Conservation (phyloP, 768 basidiomycete species). For the Scleroderma bovista region DNA sequence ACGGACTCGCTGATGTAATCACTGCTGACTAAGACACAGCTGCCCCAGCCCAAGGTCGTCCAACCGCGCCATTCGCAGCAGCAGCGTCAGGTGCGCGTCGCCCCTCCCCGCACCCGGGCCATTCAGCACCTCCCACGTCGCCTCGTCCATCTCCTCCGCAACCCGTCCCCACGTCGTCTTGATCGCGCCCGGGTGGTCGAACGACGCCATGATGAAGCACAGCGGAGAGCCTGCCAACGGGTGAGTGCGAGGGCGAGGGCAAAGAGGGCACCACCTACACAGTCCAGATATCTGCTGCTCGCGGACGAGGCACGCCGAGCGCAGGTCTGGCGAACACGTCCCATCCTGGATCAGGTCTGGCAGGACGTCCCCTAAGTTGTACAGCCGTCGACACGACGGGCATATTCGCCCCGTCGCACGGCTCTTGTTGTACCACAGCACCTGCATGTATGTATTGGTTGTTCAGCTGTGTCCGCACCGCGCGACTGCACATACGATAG, state of each 20-base stretch:
- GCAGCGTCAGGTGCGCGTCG: constrained; percentile 48
- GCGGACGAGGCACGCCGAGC: constrained; percentile 38
- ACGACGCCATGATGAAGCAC: constrained; percentile 70
- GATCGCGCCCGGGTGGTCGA: constrained; percentile 57
- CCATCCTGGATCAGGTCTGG: constrained; percentile 38
- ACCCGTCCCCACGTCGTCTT: constrained; percentile 63
- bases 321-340: constrained; percentile 10
- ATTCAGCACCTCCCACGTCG: constrained; percentile 59
- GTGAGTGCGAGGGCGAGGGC: constrained; percentile 3
- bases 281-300: constrained; percentile 76
- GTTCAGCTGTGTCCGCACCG: neutral
- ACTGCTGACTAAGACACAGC: constrained; percentile 30
- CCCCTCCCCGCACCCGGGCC: constrained; percentile 29
- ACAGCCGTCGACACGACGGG: constrained; percentile 71
- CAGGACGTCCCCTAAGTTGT: constrained; percentile 61
- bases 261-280: constrained; percentile 42
- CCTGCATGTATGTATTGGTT: constrained; percentile 33
- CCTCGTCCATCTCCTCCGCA: constrained; percentile 64
- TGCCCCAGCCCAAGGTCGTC: constrained; percentile 71
- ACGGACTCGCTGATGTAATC: constrained; percentile 32
- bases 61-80: constrained; percentile 72
- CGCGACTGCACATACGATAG: constrained; percentile 44
- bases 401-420: constrained; percentile 65
- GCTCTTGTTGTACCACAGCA: constrained; percentile 85
- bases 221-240: constrained; percentile 56